Evolutionary conservation across 1,284 basidiomycete species (phyloP), one percentile per base, ranked within the genome.

Genomic region (Marasmius tenuissimus): DNA sequence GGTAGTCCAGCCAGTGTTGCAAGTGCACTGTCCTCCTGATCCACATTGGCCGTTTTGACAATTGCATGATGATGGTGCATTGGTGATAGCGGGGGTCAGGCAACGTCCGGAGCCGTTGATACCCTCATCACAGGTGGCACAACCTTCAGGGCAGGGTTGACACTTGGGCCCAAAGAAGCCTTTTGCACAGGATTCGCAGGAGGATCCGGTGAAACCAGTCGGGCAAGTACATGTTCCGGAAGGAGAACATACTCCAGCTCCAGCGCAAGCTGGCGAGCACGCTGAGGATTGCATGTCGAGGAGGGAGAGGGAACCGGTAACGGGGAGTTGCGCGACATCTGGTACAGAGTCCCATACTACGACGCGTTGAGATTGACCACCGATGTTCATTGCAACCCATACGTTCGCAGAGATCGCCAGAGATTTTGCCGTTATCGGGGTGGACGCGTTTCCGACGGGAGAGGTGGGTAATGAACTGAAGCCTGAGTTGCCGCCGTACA

Each of bases 271-370:
- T 0, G 90, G 86, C 0, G 88, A 87, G 70, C 91, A 93, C 0
- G 85, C 76, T 2, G 83, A 78, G 8, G 89, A 92, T 67, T 91
- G 85, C 67, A 93, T 80, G 66, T 87, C 85, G 50, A 87, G 72
- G 37, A 92, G 76, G 7, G 82, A 77, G 18, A 91, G 75, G 0
- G 83, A 77, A 53, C 76, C 78, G 10, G 78, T 73, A 34, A 76
- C 74, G 3, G 88, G 85, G 16, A 93, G 80, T 72, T 92, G 89
- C 8, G 84, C 75, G 18, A 87, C 69, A 67, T 92, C 91, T n/a
- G 91, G 88, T 50, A 91, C 76, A n/a, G 89, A 86, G 64, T 89
- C 84, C 90, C 90, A 93, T 40, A 93, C 70, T 27, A 92, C 78
- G 34, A 91, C 69, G 27, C 88, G 86, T 53, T 77, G 76, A 63